Conservation (phyloP, 2,329 filamentous ascomycete genomes). For the Paraphaeosphaeria minitans region DNA sequence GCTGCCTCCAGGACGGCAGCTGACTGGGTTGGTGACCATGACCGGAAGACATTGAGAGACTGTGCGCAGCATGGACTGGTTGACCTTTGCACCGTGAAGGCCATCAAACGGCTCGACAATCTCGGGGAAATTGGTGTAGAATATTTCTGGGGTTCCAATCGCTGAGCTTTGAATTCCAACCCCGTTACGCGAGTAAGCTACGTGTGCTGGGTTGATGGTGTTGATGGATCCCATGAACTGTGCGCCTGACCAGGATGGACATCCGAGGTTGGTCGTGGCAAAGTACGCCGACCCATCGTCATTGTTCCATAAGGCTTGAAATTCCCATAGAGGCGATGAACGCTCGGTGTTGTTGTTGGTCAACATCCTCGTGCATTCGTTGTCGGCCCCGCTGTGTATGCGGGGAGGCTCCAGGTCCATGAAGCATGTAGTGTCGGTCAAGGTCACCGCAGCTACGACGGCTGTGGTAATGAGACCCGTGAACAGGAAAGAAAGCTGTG, state of each 20-base stretch:
- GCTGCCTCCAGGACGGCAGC: conserved; percentile 7
- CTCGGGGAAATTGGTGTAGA: conserved; percentile 13
- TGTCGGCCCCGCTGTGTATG: conserved; percentile 14
- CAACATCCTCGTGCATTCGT: conserved; percentile 9
- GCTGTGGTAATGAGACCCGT: conserved; percentile 14
- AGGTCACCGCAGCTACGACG: conserved; percentile 10
- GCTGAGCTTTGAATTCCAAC: conserved; percentile 8
- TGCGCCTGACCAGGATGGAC: conserved; percentile 8
- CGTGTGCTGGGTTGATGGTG: conserved; percentile 7
- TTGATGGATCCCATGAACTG: conserved; percentile 11
- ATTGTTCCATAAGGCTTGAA: conserved; percentile 7
- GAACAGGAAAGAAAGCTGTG: conserved; percentile 10
- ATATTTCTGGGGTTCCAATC: conserved; percentile 13
- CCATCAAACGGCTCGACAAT: conserved; percentile 8
- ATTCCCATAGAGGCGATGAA: conserved; percentile 12
- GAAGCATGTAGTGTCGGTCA: conserved; percentile 11
- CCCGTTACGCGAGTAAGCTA: conserved; percentile 11
- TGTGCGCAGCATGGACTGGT: conserved; percentile 9
- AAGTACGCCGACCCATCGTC: conserved; percentile 11
- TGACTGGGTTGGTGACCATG: conserved; percentile 10
- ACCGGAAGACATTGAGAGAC: conserved; percentile 15
- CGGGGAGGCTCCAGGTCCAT: conserved; percentile 7
- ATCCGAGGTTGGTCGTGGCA: conserved; percentile 10
- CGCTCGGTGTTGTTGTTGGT: conserved; percentile 3
- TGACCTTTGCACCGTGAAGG: neutral